Percentiles rank a stretch among this genome's conserved stretches.
These are phyloP conservation scores for Botrytis medusae DNA, from an alignment of 2,329 filamentous ascomycete genomes.

Conservation along the genomic window DNA sequence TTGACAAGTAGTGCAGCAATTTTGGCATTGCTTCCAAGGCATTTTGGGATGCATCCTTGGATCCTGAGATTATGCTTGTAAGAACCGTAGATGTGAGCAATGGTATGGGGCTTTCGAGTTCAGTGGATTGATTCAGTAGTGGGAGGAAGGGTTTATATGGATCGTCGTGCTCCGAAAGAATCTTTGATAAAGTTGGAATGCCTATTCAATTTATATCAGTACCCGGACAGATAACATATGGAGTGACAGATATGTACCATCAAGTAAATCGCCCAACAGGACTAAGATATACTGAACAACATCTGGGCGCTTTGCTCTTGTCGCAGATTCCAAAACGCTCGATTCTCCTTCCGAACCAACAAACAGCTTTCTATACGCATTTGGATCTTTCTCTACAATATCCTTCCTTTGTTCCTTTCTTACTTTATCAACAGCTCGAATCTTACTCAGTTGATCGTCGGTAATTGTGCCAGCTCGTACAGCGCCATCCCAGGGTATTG, in stretches of 20 bases:
- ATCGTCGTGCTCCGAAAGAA: constrained; percentile 71
- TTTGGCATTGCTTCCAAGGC: constrained; percentile 69
- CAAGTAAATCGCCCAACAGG: constrained; percentile 80
- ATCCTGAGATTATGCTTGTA: constrained; percentile 70
- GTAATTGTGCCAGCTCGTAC: constrained; percentile 91
- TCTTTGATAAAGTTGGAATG: constrained; percentile 74
- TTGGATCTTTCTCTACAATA: constrained; percentile 75
- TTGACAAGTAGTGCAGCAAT: constrained; percentile 82
- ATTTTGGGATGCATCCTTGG: constrained; percentile 61
- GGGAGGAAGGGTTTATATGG: constrained; percentile 83
- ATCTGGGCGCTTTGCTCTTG: constrained; percentile 71
- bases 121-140: constrained; percentile 69
- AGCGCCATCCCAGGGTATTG: constrained; percentile 97
- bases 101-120: constrained; percentile 74
- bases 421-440: constrained; percentile 94
- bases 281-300: constrained; percentile 95
- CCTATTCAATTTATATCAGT: constrained; percentile 50
- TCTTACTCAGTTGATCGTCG: constrained; percentile 90
- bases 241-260: constrained; percentile 55
- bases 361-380: constrained; percentile 78
- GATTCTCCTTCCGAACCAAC: constrained; percentile 69
- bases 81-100: constrained; percentile 87
- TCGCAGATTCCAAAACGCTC: constrained; percentile 76
- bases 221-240: neutral
- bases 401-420: constrained; percentile 87